Evolutionary conservation across 805 yeast genomes (phyloP).

Genomic region (Teunomyces pallodes): DNA sequence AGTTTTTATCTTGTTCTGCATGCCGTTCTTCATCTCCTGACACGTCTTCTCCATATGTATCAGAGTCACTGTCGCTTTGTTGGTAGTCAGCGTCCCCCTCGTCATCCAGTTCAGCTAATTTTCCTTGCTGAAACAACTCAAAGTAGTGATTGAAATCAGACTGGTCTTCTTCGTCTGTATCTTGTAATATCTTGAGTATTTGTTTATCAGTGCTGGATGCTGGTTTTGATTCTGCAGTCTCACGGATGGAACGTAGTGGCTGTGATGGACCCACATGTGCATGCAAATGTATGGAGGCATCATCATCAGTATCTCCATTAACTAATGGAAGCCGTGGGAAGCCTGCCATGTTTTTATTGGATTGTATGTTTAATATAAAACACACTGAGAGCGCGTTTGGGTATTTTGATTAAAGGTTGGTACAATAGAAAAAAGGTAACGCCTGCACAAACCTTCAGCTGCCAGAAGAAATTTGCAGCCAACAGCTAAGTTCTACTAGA

Average conservation of each 20-base stretch:
- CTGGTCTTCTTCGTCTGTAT: constrained; percentile 12
- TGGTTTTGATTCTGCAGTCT: background rate
- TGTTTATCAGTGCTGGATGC: background rate
- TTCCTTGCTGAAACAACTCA: constrained; percentile 9
- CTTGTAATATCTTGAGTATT: constrained; percentile 12
- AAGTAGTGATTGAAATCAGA: constrained; percentile 8
- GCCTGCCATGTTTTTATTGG: constrained; percentile 8
- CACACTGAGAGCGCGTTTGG: background rate
- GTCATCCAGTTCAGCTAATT: constrained; percentile 6
- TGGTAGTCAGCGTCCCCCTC: constrained; percentile 5
- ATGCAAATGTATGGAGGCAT: constrained; percentile 39
- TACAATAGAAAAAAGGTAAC: no score
- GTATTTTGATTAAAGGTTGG: background rate
- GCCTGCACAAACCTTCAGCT: no score
- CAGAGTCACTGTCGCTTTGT: constrained; percentile 6
- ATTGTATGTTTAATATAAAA: background rate
- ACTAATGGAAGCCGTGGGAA: constrained; percentile 38
- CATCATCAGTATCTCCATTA: constrained; percentile 42
- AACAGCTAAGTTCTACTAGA: background rate
- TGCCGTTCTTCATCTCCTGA: constrained; percentile 8
- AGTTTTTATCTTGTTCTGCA: background rate
- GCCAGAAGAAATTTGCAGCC: background rate
- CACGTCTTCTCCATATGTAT: constrained; percentile 12
- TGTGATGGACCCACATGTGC: constrained; percentile 36
- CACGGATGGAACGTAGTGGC: constrained; percentile 22